Conservation (phyloP, 768 basidiomycete genomes). For the Agaricus subrufescens region DNA sequence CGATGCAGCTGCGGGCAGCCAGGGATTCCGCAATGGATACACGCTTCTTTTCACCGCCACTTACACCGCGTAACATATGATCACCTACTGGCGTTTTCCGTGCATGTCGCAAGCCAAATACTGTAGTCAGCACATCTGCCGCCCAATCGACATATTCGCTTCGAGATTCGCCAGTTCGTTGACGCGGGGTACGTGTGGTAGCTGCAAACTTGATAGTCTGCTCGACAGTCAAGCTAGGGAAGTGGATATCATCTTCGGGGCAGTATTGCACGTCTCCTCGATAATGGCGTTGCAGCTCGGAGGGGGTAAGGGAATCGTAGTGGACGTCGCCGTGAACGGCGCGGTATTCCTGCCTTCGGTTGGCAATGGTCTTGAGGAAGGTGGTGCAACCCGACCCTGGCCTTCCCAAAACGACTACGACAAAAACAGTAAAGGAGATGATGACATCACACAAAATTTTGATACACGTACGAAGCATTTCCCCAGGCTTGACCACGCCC, state of each 20-base stretch:
- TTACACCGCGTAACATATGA: conserved; percentile 65
- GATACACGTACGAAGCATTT: conserved; percentile 66
- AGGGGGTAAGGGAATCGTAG: conserved; percentile 73
- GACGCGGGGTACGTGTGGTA: conserved; percentile 60
- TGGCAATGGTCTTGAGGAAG: conserved; percentile 76
- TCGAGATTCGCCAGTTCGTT: conserved; percentile 40
- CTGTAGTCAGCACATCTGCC: conserved; percentile 52
- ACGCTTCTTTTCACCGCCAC: conserved; percentile 77
- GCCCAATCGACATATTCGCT: conserved; percentile 35
- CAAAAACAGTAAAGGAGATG: neutral
- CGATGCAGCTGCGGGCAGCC: conserved; percentile 50
- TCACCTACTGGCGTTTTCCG: conserved; percentile 75
- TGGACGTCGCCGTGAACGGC: conserved; percentile 63
- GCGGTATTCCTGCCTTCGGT: conserved; percentile 66
- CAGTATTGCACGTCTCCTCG: conserved; percentile 80
- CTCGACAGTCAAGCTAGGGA: conserved; percentile 77
- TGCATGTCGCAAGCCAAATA: conserved; percentile 75
- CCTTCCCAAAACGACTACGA: conserved; percentile 73
- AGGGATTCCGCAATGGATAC: conserved; percentile 71
- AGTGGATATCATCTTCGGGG: conserved; percentile 84
- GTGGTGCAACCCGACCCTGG: conserved; percentile 86
- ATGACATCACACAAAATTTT: conserved; percentile 29
- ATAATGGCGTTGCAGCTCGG: conserved; percentile 57
- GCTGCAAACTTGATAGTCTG: conserved; percentile 73
- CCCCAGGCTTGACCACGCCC: conserved; percentile 61